Conservation (phyloP, 495 filamentous ascomycete species). For the Hypoxylon cercidicola region DNA sequence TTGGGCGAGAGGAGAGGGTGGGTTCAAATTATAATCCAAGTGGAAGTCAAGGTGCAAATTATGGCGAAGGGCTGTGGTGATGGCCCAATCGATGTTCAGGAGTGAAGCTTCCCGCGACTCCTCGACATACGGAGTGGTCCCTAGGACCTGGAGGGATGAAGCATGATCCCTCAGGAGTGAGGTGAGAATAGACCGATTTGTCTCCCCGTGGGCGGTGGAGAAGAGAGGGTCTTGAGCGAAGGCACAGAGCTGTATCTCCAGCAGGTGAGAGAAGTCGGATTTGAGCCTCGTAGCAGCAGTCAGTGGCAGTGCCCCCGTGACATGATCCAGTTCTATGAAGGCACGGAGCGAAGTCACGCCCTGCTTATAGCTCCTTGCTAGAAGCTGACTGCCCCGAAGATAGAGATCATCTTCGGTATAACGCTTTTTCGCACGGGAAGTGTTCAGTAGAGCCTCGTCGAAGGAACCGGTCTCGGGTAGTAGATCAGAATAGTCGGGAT, state of each 20-base stretch:
- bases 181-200: constrained; percentile 37
- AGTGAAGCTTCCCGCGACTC: constrained; percentile 56
- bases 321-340: constrained; percentile 78
- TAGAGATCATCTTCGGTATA: constrained; percentile 71
- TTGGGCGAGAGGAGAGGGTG: constrained; percentile 43
- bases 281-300: constrained; percentile 68
- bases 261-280: constrained; percentile 61
- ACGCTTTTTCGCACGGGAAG: constrained; percentile 67
- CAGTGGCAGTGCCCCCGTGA: constrained; percentile 67
- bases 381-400: constrained; percentile 69
- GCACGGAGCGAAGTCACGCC: constrained; percentile 79
- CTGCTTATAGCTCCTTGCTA: constrained; percentile 71
- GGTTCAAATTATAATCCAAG: constrained; percentile 74
- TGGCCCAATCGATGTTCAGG: constrained; percentile 72
- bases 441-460: constrained; percentile 71
- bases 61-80: constrained; percentile 57
- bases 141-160: constrained; percentile 67
- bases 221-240: constrained; percentile 80
- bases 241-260: constrained; percentile 74
- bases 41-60: constrained; percentile 76
- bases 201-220: constrained; percentile 60
- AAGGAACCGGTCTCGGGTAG: constrained; percentile 70
- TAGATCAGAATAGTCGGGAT: constrained; percentile 67
- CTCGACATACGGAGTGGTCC: constrained; percentile 80
- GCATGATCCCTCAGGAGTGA: constrained; percentile 50